Base-by-base conservation (phyloP, 208 protist species). In the Crithidia bombi region DNA sequence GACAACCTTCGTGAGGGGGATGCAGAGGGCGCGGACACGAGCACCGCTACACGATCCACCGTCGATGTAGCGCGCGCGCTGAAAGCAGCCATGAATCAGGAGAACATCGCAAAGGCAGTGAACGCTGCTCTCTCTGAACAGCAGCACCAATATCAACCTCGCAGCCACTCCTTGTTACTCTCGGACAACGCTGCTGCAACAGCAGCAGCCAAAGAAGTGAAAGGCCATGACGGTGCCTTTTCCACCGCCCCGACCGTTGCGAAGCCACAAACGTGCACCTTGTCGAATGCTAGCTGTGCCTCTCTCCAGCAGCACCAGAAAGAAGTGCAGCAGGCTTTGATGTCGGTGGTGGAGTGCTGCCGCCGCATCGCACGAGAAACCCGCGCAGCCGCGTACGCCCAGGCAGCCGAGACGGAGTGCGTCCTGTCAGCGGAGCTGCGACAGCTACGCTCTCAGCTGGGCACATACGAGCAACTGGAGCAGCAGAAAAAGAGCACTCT, bases 361-460 rank as follows among this genome's bases (percentile, higher is more conserved):
- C 23, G 39, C 36, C 47, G 46, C 38, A 39, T 47, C 3, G 55
- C 54, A 11, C 69, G 62, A 36, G 59, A 55, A 5, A 32, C 44
- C n/a, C 15, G 25, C 12, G 51, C 43, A 14, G 35, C 26, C 19
- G 66, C 72, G 0, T 44, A 64, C 30, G 44, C 56, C 2, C 51
- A 54, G 0, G 50, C 50, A 1, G 61, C 52, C 23, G 39, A 35
- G 25, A 35, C 65, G 69, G 61, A 75, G 46, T 25, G 41, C 6
- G 28, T 21, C 21, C 64, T 77, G 4, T 65, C 50, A 0, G 12
- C 38, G 4, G 65, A 79, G 41, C 36, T 74, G 26, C 39, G 33
- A 14, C 35, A 52, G 10, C 62, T 69, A 30, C 66, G 61, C 2
- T 39, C 62, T 21, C 51, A 63, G 41, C 32, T 73, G n/a, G 47